Conservation (phyloP, 2,329 filamentous ascomycete genomes). For the Colletotrichum eleusines region DNA sequence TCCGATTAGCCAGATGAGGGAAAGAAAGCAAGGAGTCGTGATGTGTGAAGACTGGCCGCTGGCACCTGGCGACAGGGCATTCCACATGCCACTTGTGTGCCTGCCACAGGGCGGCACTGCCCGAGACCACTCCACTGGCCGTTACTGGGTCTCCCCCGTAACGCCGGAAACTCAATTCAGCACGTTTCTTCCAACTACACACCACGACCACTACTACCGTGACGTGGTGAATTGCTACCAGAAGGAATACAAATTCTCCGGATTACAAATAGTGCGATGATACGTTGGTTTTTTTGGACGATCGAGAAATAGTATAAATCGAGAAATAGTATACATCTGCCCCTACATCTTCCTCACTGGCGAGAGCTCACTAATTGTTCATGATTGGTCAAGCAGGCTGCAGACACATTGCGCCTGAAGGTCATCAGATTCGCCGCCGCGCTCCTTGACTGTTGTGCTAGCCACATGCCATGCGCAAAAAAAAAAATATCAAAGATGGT, state of each 20-base stretch:
- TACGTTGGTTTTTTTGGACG: not conserved
- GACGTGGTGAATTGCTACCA: not conserved
- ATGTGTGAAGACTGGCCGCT: not conserved
- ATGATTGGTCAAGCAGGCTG: slow-evolving; percentile 8
- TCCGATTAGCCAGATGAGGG: not conserved
- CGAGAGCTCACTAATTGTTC: not conserved
- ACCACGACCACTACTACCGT: not conserved
- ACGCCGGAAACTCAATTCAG: slow-evolving; percentile 20
- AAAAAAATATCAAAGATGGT: not conserved
- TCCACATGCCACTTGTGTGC: slow-evolving; percentile 4
- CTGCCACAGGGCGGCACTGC: slow-evolving; percentile 18
- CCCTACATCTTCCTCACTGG: slow-evolving; percentile 11
- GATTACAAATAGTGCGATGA: not conserved
- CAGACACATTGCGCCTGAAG: slow-evolving; percentile 9
- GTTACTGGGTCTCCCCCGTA: slow-evolving; percentile 12
- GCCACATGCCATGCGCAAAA: not conserved
- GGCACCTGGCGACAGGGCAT: not conserved
- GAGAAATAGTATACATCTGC: not conserved
- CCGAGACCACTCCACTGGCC: slow-evolving; percentile 15
- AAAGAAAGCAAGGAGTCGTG: slow-evolving; percentile 1
- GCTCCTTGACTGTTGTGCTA: not conserved
- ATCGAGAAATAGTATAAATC: not conserved
- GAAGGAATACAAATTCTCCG: not conserved
- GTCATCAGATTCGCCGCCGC: slow-evolving; percentile 1
- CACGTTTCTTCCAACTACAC: slow-evolving; percentile 34